phyloP scores from a whole-genome alignment of 805 yeast genomes.

The Hanseniaspora guilliermondii region DNA sequence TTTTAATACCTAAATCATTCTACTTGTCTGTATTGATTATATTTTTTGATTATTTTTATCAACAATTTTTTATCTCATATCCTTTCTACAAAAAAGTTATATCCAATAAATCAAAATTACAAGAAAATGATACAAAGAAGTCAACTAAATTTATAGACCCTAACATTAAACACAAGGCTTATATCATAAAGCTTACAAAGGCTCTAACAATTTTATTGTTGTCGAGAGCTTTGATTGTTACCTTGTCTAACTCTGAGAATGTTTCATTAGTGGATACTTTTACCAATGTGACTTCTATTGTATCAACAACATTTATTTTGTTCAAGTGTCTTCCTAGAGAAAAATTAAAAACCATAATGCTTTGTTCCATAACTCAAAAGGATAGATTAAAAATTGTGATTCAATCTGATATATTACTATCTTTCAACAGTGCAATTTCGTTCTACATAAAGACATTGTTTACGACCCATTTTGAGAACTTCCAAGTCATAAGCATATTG shows the following conservation, averaged over 20 bases:
- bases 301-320: not conserved
- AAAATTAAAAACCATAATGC: not conserved
- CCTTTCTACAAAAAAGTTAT: slow-evolving; percentile 5
- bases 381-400: slow-evolving; percentile 11
- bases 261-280: not conserved
- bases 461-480: slow-evolving; percentile 1
- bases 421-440: not conserved
- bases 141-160: not conserved
- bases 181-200: slow-evolving; percentile 1
- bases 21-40: slow-evolving; percentile 27
- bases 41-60: slow-evolving; percentile 29
- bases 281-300: not conserved
- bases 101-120: slow-evolving; percentile 9
- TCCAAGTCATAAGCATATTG: slow-evolving; percentile 19
- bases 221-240: slow-evolving; percentile 7
- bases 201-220: slow-evolving; percentile 2
- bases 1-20: slow-evolving; percentile 22
- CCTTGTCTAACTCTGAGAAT: not conserved
- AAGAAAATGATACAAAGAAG: not conserved
- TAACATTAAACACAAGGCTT: not conserved
- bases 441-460: slow-evolving; percentile 8
- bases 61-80: slow-evolving; percentile 9
- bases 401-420: slow-evolving; percentile 8
- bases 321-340: not conserved
- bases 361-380: slow-evolving; percentile 2